These are phyloP conservation scores for Gaultheria prostrata DNA, from an alignment of 148 eudicot species.

Conservation along the genomic window DNA sequence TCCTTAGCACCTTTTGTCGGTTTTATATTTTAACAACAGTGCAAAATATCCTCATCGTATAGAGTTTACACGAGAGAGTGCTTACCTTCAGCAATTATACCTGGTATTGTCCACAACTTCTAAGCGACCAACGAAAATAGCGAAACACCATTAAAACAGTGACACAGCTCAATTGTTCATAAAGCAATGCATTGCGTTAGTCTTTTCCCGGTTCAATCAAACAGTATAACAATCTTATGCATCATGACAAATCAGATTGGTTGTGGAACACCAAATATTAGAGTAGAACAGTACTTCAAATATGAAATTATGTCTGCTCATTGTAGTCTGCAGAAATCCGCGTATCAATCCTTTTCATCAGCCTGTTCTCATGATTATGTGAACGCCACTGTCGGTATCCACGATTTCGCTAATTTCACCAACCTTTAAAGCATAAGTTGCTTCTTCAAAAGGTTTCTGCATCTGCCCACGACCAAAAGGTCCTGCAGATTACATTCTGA, in stretches of 20 bases:
- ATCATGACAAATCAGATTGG: not conserved
- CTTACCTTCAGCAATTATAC: not conserved
- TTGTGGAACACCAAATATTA: not conserved
- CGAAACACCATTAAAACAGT: not conserved
- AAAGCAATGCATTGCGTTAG: not conserved
- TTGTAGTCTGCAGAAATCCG: not conserved
- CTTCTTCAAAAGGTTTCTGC: constrained; percentile 95
- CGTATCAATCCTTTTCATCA: not conserved
- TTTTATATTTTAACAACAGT: not conserved
- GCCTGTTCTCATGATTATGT: constrained; percentile 13
- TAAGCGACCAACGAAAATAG: not conserved
- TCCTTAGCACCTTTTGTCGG: not conserved
- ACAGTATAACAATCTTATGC: not conserved
- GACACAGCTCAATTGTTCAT: not conserved
- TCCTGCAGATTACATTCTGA: constrained; percentile 38
- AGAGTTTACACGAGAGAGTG: not conserved
- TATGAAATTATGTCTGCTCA: not conserved
- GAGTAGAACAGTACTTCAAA: not conserved
- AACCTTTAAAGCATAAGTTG: constrained; percentile 62
- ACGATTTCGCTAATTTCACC: constrained; percentile 85
- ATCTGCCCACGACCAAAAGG: constrained; percentile 75
- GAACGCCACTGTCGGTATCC: constrained; percentile 79
- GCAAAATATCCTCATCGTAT: not conserved
- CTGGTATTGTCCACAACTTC: not conserved
- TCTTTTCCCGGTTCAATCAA: not conserved